Evolutionary conservation across 192 early-diverging fungal genomes (phyloP).

Genomic region (Gryganskiella cystojenkinii): DNA sequence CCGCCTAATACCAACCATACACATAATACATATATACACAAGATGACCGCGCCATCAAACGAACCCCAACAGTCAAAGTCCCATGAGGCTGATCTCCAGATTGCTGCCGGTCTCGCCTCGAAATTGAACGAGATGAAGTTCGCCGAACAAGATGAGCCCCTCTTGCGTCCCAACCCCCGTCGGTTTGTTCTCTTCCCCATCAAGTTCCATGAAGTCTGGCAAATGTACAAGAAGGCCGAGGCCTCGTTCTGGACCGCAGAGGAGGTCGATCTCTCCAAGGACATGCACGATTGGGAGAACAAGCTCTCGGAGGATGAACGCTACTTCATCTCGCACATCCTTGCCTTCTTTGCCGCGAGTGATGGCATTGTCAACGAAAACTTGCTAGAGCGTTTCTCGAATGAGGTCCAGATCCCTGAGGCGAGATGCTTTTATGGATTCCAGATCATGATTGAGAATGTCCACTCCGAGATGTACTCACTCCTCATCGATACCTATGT

Average conservation of each 20-base stretch:
- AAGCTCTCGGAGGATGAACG: conserved; percentile 87
- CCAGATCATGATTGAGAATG: conserved; percentile 99
- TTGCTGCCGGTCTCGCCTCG: conserved; percentile 24
- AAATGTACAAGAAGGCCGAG: conserved; percentile 98
- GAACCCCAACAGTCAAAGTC: conserved; percentile 15
- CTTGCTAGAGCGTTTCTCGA: conserved; percentile 88
- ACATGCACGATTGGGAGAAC: conserved; percentile 90
- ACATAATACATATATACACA: not conserved
- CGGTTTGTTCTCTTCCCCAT: conserved; percentile 95
- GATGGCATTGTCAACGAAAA: conserved; percentile 99
- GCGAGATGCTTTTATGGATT: conserved; percentile 96
- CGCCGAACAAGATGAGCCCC: conserved; percentile 55
- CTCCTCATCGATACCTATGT: conserved; percentile 96
- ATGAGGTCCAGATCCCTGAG: conserved; percentile 94
- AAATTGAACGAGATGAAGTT: conserved; percentile 48
- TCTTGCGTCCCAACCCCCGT: conserved; percentile 72
- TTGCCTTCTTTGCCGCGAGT: conserved; percentile 96
- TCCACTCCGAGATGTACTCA: conserved; percentile 95
- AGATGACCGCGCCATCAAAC: not conserved
- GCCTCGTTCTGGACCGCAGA: conserved; percentile 98
- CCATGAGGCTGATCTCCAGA: conserved; percentile 39
- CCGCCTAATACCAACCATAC: not conserved
- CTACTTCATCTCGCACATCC: conserved; percentile 90
- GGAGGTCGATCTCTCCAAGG: conserved; percentile 94
- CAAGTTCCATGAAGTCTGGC: conserved; percentile 94